Percentiles rank a stretch among this genome's conserved stretches.
phyloP scores from a whole-genome alignment of 2,329 filamentous ascomycete genomes.

The Phyllosticta paracitricarpa region DNA sequence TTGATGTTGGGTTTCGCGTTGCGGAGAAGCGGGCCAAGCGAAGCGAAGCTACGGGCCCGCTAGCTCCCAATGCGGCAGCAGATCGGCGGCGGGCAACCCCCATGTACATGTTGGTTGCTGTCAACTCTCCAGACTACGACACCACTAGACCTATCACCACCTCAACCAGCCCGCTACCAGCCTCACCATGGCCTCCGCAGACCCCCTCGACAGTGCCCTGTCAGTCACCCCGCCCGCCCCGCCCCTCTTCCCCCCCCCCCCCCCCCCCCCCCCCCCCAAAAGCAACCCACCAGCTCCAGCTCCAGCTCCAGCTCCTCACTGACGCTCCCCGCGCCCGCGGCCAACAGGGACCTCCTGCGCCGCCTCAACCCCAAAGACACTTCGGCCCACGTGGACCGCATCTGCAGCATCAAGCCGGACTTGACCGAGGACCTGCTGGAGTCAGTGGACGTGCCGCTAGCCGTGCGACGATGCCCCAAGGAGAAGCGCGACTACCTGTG shows the following conservation, averaged over 20 bases:
- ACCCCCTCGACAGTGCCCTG: constrained; percentile 69
- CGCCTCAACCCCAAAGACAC: constrained; percentile 94
- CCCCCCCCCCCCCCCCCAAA: too few species aligned
- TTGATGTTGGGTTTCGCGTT: not conserved
- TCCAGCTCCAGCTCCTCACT: not conserved
- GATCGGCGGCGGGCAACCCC: constrained; percentile 6
- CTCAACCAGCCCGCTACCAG: not conserved
- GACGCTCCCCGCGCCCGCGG: not conserved
- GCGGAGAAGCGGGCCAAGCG: not conserved
- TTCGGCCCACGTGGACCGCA: constrained; percentile 72
- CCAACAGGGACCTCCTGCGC: constrained; percentile 82
- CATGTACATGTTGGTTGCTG: not conserved
- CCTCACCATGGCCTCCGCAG: constrained; percentile 41
- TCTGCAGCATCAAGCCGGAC: constrained; percentile 80
- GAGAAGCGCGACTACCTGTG: constrained; percentile 91
- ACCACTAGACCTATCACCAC: constrained; percentile 6
- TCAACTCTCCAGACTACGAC: constrained; percentile 3
- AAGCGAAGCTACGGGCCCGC: not conserved
- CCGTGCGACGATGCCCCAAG: constrained; percentile 74
- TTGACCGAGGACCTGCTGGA: constrained; percentile 96
- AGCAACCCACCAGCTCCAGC: constrained; percentile 13
- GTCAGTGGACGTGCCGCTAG: constrained; percentile 91
- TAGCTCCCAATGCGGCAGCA: not conserved
- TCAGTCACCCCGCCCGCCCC: constrained; percentile 34
- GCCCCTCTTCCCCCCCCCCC: constrained; percentile 4